phyloP scores from a whole-genome alignment of 2,329 filamentous ascomycete genomes.

The Stagonosporopsis rhizophila region DNA sequence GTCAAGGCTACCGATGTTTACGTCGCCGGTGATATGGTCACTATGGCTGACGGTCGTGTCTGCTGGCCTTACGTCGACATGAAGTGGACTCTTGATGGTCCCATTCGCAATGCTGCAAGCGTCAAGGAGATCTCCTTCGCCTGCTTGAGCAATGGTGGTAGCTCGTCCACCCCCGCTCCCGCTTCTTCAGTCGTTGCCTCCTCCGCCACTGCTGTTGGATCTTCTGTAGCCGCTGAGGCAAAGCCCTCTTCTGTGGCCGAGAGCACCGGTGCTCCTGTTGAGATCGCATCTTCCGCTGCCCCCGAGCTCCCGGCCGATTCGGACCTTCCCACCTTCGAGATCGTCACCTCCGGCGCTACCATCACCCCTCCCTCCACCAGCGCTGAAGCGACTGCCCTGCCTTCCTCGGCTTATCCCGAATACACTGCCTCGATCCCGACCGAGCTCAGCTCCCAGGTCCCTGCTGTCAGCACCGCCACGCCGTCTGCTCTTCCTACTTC shows the following conservation, averaged over 20 bases:
- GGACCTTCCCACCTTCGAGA: constrained; percentile 25
- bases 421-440: constrained; percentile 6
- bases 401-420: background rate
- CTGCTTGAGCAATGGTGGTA: constrained; percentile 50
- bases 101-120: constrained; percentile 43
- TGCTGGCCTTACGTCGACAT: constrained; percentile 69
- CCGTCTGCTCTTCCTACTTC: constrained; percentile 1
- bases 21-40: constrained; percentile 69
- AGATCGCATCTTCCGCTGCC: constrained; percentile 7
- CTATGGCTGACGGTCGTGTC: constrained; percentile 63
- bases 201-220: constrained; percentile 8
- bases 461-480: constrained; percentile 7
- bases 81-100: constrained; percentile 58
- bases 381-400: constrained; percentile 5
- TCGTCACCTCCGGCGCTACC: constrained; percentile 28
- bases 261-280: constrained; percentile 7
- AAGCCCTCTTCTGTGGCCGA: constrained; percentile 7
- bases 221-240: constrained; percentile 12
- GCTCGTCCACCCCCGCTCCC: constrained; percentile 14
- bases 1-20: constrained; percentile 61
- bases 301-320: constrained; percentile 18
- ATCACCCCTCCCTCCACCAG: constrained; percentile 25
- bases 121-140: constrained; percentile 62
- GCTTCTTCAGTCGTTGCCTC: background rate
- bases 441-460: constrained; percentile 12